Base-by-base conservation (phyloP, 2,329 filamentous ascomycete genomes). In the Coniochaeta hoffmannii region DNA sequence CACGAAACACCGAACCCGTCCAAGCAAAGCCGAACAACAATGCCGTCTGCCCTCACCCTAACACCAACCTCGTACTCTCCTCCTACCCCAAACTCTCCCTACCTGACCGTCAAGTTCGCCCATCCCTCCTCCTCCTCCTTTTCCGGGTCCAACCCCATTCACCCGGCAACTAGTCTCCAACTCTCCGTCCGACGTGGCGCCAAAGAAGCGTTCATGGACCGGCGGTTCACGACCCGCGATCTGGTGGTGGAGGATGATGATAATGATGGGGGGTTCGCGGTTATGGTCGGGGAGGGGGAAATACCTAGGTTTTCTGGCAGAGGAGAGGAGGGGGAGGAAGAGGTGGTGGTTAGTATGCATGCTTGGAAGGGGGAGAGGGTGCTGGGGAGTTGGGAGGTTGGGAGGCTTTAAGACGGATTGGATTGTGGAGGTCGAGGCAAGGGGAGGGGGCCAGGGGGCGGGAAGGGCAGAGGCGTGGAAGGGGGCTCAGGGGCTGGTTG, bases 311-410 rank as follows among this genome's bases (percentile, higher is more conserved):
- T 44, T 17, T 5, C 4, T 17, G 38, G 19, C 7, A 7, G 10
- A 12, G 30, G 12, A 8, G 30, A 32, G 30, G 30, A 32, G 12
- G 30, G 12, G 34, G 34, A 3, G 22, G 38, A 44, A 2, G 55
- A 56, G 1, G 53, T 57, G 17, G 34, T 57, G n/a, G 58, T 59
- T 22, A 57, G 19, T 55, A 53, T 58, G 38, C 56, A 60, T 31
- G 59, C 59, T 30, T 61, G 59, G 59, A 58, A 57, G 53, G 59
- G 58, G 32, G 56, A 60, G 49, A 55, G 50, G 41, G 50, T 56
- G 22, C 24, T 60, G 11, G 59, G 58, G 19, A 53, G 34, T 2
- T 60, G 58, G 56, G 58, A 59, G 53, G 56, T 60, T 9, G 59
- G 59, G n/a, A 58, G 36, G 54, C 28, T 60, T 44, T 44, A 50